These are phyloP conservation scores for Funneliformis geosporum DNA, from an alignment of 192 early-diverging fungal genomes.

Conservation along the genomic window DNA sequence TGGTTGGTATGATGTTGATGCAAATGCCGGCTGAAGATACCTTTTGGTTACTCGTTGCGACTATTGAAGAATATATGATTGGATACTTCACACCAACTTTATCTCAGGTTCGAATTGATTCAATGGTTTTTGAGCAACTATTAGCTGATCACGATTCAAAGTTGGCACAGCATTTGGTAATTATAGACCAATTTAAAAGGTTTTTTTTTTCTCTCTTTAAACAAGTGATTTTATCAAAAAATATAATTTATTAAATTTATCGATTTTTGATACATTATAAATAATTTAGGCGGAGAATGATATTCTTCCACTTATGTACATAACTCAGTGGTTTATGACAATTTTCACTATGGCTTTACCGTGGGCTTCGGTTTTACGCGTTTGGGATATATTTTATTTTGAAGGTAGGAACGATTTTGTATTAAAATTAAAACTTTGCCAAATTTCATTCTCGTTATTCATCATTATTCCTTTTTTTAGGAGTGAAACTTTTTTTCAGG, in stretches of 20 bases:
- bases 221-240: not conserved
- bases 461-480: constrained; percentile 35
- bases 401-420: constrained; percentile 51
- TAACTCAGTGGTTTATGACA: constrained; percentile 94
- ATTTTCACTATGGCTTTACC: constrained; percentile 84
- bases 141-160: constrained; percentile 67
- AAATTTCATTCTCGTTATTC: not conserved
- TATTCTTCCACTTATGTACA: constrained; percentile 85
- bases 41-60: constrained; percentile 86
- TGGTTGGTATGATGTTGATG: constrained; percentile 92
- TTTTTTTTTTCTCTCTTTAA: too few species aligned
- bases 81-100: constrained; percentile 80
- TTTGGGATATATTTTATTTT: constrained; percentile 92
- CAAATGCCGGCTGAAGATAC: constrained; percentile 80
- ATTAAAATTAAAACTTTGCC: not conserved
- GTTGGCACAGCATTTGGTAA: constrained; percentile 70
- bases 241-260: not conserved
- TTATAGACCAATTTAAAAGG: not conserved
- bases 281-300: constrained; percentile 61
- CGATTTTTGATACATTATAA: not conserved
- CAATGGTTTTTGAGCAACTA: constrained; percentile 77
- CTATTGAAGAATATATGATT: constrained; percentile 70
- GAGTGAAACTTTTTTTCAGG: constrained; percentile 82
- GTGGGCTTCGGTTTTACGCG: constrained; percentile 82
- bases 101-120: constrained; percentile 76